phyloP scores from a whole-genome alignment of 768 basidiomycete genomes.

The Termitomyces eurrhizus region DNA sequence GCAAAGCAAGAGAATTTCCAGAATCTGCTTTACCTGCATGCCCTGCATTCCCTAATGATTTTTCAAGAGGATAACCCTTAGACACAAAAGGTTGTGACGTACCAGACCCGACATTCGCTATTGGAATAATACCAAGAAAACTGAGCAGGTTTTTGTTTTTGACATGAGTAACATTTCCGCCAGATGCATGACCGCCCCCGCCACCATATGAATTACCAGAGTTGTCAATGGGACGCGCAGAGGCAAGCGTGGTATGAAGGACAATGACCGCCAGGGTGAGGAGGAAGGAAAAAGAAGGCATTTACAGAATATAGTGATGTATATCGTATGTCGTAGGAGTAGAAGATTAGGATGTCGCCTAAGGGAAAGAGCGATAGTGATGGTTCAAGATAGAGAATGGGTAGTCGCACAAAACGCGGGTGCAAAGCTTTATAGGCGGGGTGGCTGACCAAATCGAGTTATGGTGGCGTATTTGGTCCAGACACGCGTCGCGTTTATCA shows the following conservation, averaged over 20 bases:
- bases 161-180: constrained; percentile 25
- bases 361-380: constrained; percentile 15
- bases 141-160: not conserved
- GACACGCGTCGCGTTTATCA: constrained; percentile 18
- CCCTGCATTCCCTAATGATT: constrained; percentile 23
- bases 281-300: constrained; percentile 24
- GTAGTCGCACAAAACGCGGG: not conserved
- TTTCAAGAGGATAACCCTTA: not conserved
- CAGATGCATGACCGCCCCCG: constrained; percentile 27
- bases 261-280: constrained; percentile 19
- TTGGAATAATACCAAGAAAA: constrained; percentile 6
- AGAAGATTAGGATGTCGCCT: constrained; percentile 19
- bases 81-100: constrained; percentile 7
- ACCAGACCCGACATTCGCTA: constrained; percentile 26
- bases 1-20: constrained; percentile 19
- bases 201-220: constrained; percentile 30
- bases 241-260: constrained; percentile 21
- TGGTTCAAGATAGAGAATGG: constrained; percentile 18
- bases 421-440: constrained; percentile 17
- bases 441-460: constrained; percentile 13
- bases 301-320: constrained; percentile 17
- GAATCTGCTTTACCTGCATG: constrained; percentile 30
- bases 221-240: constrained; percentile 24
- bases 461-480: constrained; percentile 19
- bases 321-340: constrained; percentile 10